A percentile compares a stretch with the other conserved stretches of the same genome.
These are phyloP conservation scores for Cryptococcus maquisensis DNA, from an alignment of 1,284 basidiomycete species.

Conservation along the genomic window DNA sequence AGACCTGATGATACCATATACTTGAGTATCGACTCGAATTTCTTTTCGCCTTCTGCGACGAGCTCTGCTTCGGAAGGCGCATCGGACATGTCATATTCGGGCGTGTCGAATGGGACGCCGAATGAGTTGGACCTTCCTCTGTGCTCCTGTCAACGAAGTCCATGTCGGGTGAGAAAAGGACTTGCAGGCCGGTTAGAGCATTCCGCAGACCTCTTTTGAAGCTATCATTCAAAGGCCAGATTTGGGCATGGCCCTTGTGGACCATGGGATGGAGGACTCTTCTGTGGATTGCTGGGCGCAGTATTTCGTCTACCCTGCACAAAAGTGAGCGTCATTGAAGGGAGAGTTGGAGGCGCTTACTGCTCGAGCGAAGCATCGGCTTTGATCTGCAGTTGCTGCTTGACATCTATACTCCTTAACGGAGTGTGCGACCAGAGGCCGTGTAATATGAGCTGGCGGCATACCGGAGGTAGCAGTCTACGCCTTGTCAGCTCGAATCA, in stretches of 20 bases:
- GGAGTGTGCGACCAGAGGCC: slow-evolving; percentile 84
- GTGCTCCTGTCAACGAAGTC: slow-evolving; percentile 1
- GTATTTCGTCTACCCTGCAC: slow-evolving; percentile 63
- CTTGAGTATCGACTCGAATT: slow-evolving; percentile 98
- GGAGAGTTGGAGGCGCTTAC: slow-evolving; percentile 14
- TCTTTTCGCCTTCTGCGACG: slow-evolving; percentile 79
- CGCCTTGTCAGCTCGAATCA: background rate
- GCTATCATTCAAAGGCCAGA: slow-evolving; percentile 61
- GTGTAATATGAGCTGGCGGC: slow-evolving; percentile 87
- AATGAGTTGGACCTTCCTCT: slow-evolving; percentile 89
- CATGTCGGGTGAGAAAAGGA: slow-evolving; percentile 8
- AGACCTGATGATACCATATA: slow-evolving; percentile 92
- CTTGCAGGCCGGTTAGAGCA: slow-evolving; percentile 88
- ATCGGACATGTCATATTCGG: slow-evolving; percentile 41
- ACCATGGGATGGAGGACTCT: slow-evolving; percentile 61
- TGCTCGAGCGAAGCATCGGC: slow-evolving; percentile 17
- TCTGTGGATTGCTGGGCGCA: slow-evolving; percentile 63
- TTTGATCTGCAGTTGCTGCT: slow-evolving; percentile 72
- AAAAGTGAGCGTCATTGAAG: background rate
- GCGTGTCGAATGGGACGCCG: slow-evolving; percentile 71
- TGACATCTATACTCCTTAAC: slow-evolving; percentile 65
- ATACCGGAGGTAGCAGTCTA: slow-evolving; percentile 78
- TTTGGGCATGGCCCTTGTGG: slow-evolving; percentile 51
- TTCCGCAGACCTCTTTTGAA: slow-evolving; percentile 78
- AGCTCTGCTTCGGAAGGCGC: slow-evolving; percentile 57